These are phyloP conservation scores for Colletotrichum noveboracense DNA, from an alignment of 2,329 filamentous ascomycete genomes.

Conservation along the genomic window DNA sequence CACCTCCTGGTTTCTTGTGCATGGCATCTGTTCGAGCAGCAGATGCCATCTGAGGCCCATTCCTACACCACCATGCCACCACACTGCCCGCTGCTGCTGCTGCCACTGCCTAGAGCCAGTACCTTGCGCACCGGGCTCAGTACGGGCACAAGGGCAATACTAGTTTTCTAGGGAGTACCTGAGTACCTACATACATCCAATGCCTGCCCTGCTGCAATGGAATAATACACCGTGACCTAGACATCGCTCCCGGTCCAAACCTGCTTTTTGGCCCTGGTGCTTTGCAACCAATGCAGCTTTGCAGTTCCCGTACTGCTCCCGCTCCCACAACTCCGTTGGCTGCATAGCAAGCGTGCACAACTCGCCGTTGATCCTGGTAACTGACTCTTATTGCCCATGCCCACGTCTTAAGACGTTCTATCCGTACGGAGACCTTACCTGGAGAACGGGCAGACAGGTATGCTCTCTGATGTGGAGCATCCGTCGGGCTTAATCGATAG, in stretches of 20 bases:
- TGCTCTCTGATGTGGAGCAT: constrained; percentile 10
- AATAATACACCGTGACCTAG: background rate
- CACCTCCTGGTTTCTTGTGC: constrained; percentile 20
- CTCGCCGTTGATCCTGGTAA: constrained; percentile 15
- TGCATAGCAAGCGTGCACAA: constrained; percentile 5
- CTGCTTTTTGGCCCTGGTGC: background rate
- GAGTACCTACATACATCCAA: background rate
- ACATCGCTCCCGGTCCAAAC: background rate
- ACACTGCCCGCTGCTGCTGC: background rate
- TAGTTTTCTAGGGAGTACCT: background rate
- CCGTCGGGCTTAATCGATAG: constrained; percentile 3
- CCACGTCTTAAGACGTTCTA: background rate
- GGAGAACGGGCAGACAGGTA: background rate
- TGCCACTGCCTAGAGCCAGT: background rate
- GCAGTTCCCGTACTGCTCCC: background rate
- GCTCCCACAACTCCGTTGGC: background rate
- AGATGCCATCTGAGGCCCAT: constrained; percentile 21
- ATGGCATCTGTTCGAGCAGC: constrained; percentile 1
- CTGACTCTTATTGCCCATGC: background rate
- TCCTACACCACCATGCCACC: background rate
- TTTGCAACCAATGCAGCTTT: background rate
- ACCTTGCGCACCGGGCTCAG: background rate
- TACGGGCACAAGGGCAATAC: background rate
- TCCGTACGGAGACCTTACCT: background rate
- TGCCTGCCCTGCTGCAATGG: background rate